A percentile compares a stretch with the other conserved stretches of the same genome.
These are phyloP conservation scores for Penicillium coffeae DNA, from an alignment of 495 filamentous ascomycete genomes.

Conservation along the genomic window DNA sequence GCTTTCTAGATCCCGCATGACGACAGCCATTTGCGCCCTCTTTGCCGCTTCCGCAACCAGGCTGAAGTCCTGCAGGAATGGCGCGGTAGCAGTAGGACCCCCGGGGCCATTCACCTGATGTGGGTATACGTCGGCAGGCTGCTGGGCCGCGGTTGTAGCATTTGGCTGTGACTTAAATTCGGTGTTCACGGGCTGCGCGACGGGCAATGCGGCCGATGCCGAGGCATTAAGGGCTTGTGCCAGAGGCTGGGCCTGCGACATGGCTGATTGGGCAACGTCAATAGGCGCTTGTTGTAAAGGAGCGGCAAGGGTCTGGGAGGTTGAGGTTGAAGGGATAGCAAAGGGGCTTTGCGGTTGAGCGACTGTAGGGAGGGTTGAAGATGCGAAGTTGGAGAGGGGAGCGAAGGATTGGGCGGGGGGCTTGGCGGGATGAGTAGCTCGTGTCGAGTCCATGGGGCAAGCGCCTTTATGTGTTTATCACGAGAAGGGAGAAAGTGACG, in stretches of 20 bases:
- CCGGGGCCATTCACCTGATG: constrained; percentile 38
- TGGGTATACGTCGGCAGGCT: constrained; percentile 20
- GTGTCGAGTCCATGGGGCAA: constrained; percentile 19
- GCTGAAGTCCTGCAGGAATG: constrained; percentile 72
- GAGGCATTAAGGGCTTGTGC: constrained; percentile 12
- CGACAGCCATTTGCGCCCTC: constrained; percentile 79
- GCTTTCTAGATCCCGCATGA: constrained; percentile 76
- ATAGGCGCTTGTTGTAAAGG: constrained; percentile 11
- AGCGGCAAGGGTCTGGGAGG: constrained; percentile 11
- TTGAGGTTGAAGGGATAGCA: constrained; percentile 7
- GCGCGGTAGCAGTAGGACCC: constrained; percentile 51
- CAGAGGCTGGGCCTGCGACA: constrained; percentile 16
- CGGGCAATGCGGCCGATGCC: constrained; percentile 4
- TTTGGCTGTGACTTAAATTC: constrained; percentile 12
- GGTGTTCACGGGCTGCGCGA: constrained; percentile 7
- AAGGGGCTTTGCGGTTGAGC: constrained; percentile 11
- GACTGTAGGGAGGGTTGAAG: constrained; percentile 8
- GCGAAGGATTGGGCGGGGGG: constrained; percentile 12
- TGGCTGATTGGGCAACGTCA: constrained; percentile 10
- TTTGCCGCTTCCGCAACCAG: constrained; percentile 94
- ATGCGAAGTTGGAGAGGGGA: constrained; percentile 10
- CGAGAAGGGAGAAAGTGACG: neutral
- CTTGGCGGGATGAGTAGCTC: constrained; percentile 15
- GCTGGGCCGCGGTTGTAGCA: constrained; percentile 10
- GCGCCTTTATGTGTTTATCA: neutral